Base-by-base conservation (phyloP, 257 asterid genomes). In the Fraxinus pennsylvanica region DNA sequence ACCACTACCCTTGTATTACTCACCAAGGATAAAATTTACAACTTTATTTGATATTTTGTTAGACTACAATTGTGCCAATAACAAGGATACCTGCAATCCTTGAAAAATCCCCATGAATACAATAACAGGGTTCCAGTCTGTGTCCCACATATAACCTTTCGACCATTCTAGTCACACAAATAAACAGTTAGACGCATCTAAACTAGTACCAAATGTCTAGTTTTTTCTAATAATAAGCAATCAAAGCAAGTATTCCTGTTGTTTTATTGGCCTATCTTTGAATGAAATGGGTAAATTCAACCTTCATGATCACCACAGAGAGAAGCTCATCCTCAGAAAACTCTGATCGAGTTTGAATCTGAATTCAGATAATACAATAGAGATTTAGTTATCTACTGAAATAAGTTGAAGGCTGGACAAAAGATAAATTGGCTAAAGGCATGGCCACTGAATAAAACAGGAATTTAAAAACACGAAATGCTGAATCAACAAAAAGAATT, bases 91-190 rank as follows among this genome's bases (percentile, higher is more conserved):
- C 97, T 94, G 93, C 98, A 93, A 83, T 95, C 98, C 87, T 91
- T 95, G 87, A 95, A 95, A 86, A 90, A 95, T n/a, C 98, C 98
- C 99, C 98, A 95, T 0, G 98, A 93, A 82, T 93, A 95, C 88
- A 95, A 81, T 78, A 95, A 76, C 13, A 95, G 83, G 71, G 87
- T 81, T 78, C 98, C 99, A 75, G 87, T 52, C 81, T 90, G 97
- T 66, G 98, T 88, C 67, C 95, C 97, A 50, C 97, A 93, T 82
- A 93, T 74, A 66, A 93, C 95, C 86, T 93, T 93, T 74, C 94
- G 85, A 71, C 99, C 98, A 84, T 91, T 95, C 98, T 95, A 83
- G 78, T 41, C 61, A 81, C 45, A 76, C 77, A 78, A 74, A 72
- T 5, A 10, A 66, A 78, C 17, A 76, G 79, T 75, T 30, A 80